Evolutionary conservation across 768 basidiomycete genomes (phyloP), one percentile per base, ranked within the genome.

Genomic region (Lactarius hengduanensis): DNA sequence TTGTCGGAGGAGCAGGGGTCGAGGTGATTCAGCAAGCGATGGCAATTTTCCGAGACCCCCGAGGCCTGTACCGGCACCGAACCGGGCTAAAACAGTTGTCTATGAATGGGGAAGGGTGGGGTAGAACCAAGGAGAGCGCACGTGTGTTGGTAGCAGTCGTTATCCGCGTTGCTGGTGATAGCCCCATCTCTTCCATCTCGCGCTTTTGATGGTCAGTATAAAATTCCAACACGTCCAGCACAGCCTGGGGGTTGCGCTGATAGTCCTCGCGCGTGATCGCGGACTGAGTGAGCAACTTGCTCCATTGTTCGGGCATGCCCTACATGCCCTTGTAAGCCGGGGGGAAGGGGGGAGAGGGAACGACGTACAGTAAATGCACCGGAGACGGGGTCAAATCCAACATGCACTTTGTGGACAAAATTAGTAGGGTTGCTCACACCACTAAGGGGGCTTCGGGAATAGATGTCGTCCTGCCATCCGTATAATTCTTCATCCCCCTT

Each of bases 301-400:
- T 92, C 96, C 96, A 99, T 80, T 96, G 94, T 63, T 97, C 95
- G 11, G 96, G 96, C 76, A 99, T 86, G 64, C 96, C 96, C 94
- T 95, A 70, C 36, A 47, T 61, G 32, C 57, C 28, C 41, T 58
- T 62, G 60, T 53, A 61, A 26, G 47, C 28, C 41, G 16, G 11
- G n/a, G 34, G 26, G 5, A 7, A 22, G 53, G 18, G 61, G 50
- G 55, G 22, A 47, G 30, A 50, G 30, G 43, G 59, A 34, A 63
- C n/a, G 43, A 83, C 91, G 71, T 72, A 92, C 94, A 18, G 96
- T 98, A 77, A 99, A 99, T 18, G 88, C 94, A 13, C 96, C 96
- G 50, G 91, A 90, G 54, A 92, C 81, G 2, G 95, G 92, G 78
- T 99, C 96, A 72, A 96, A 98, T 3, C 95, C 96, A 64, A 98